These are phyloP conservation scores for Nicotiana tomentosiformis DNA, from an alignment of 257 asterid species.

Conservation along the genomic window DNA sequence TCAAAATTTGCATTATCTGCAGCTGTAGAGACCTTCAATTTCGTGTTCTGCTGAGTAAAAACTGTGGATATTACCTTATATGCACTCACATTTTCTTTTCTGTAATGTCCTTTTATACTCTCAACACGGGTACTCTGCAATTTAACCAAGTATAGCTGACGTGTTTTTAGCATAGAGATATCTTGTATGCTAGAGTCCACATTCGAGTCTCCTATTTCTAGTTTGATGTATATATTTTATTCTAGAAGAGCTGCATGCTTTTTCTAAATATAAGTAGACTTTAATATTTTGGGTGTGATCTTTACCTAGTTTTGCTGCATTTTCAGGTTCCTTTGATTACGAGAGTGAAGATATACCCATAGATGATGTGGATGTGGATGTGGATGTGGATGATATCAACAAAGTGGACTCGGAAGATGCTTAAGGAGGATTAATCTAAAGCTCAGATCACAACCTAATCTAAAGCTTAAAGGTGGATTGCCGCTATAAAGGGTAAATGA, in stretches of 20 bases:
- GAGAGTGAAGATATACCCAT: slow-evolving; percentile 62
- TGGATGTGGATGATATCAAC: slow-evolving; percentile 22
- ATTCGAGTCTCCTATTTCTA: not conserved
- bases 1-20: not conserved
- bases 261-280: not conserved
- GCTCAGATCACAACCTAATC: not conserved
- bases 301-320: not conserved
- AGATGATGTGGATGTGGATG: slow-evolving; percentile 48
- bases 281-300: not conserved
- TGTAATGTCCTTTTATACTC: not conserved
- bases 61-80: not conserved
- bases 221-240: not conserved
- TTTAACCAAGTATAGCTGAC: not conserved
- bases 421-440: not conserved
- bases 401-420: slow-evolving; percentile 10
- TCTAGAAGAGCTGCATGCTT: not conserved
- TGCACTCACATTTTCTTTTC: not conserved
- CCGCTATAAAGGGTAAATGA: not conserved
- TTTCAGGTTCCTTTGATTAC: slow-evolving; percentile 35
- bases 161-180: not conserved
- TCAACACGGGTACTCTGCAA: not conserved
- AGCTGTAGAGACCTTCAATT: not conserved
- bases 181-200: not conserved
- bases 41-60: not conserved
- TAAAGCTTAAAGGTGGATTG: too few species aligned